Evolutionary conservation across 805 yeast species (phyloP).

Genomic region (Zygosaccharomyces rouxii): DNA sequence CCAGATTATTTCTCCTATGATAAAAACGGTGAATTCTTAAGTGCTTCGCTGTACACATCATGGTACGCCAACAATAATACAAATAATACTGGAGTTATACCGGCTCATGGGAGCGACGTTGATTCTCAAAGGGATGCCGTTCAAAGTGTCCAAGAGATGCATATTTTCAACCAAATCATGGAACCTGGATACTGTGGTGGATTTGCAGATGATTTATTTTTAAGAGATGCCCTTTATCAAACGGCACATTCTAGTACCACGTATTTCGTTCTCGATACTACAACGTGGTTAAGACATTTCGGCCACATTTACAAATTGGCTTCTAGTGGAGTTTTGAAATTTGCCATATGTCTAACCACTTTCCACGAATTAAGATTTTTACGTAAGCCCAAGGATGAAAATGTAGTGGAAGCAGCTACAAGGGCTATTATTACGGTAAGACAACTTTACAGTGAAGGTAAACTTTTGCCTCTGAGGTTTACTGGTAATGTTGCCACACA

Average conservation of each 20-base stretch:
- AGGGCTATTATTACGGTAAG: slow-evolving; percentile 69
- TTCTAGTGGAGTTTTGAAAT: slow-evolving; percentile 50
- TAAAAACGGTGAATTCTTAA: slow-evolving; percentile 33
- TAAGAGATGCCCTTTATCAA: slow-evolving; percentile 50
- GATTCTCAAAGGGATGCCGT: neutral
- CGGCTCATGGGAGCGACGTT: neutral
- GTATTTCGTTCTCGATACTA: slow-evolving; percentile 63
- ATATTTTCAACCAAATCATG: slow-evolving; percentile 10
- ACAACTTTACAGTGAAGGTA: slow-evolving; percentile 55
- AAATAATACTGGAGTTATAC: neutral
- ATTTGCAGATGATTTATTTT: slow-evolving; percentile 11
- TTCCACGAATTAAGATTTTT: slow-evolving; percentile 70
- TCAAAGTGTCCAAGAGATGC: slow-evolving; percentile 7
- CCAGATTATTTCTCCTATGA: slow-evolving; percentile 31
- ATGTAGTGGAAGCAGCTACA: slow-evolving; percentile 76
- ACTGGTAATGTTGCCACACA: slow-evolving; percentile 65
- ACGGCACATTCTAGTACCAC: slow-evolving; percentile 54
- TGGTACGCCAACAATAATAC: slow-evolving; percentile 9
- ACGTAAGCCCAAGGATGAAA: slow-evolving; percentile 63
- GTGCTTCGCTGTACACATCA: slow-evolving; percentile 34
- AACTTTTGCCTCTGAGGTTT: slow-evolving; percentile 55
- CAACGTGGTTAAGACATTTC: slow-evolving; percentile 74
- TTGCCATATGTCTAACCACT: slow-evolving; percentile 66
- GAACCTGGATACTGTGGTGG: slow-evolving; percentile 3
- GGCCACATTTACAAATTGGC: slow-evolving; percentile 68